Evolutionary conservation across 805 yeast genomes (phyloP).

Genomic region (Komagataella ulmi): DNA sequence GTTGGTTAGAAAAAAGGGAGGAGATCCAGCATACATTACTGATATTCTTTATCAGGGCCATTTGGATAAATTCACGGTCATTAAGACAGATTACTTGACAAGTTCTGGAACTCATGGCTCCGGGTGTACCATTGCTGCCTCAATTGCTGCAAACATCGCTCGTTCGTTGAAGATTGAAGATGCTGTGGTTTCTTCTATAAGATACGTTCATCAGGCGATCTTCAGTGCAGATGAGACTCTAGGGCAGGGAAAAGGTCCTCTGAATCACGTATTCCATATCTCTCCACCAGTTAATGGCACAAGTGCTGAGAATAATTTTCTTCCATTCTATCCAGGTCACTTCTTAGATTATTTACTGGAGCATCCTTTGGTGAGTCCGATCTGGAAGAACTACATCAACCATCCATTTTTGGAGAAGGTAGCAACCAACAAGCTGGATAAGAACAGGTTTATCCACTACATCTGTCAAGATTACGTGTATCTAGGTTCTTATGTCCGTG

Average conservation of each 20-base stretch:
- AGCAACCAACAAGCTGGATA: conserved; percentile 36
- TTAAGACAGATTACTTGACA: conserved; percentile 29
- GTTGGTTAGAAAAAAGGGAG: conserved; percentile 6
- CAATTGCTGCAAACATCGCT: conserved; percentile 69
- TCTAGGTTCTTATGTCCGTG: conserved; percentile 51
- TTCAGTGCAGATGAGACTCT: conserved; percentile 24
- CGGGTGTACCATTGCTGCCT: conserved; percentile 77
- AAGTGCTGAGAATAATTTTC: conserved; percentile 5
- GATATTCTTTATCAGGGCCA: conserved; percentile 17
- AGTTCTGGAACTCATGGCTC: conserved; percentile 72
- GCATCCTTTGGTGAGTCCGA: conserved; percentile 40
- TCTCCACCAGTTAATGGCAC: conserved; percentile 6
- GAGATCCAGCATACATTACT: conserved; percentile 7
- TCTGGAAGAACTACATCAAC: conserved; percentile 45
- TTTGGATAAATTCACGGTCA: conserved; percentile 23
- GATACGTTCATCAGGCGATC: conserved; percentile 57
- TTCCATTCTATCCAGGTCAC: conserved; percentile 20
- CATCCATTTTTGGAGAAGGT: conserved; percentile 49
- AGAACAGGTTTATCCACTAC: conserved; percentile 28
- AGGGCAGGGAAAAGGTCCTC: conserved; percentile 49
- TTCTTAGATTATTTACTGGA: conserved; percentile 35
- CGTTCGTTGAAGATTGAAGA: conserved; percentile 28
- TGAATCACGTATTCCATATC: conserved; percentile 46
- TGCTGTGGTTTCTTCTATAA: conserved; percentile 44
- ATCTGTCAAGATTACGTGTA: conserved; percentile 59